Percentiles rank a stretch among this genome's conserved stretches.
Conservation (phyloP, 306 rosid species). For the Glycine tomentella region DNA sequence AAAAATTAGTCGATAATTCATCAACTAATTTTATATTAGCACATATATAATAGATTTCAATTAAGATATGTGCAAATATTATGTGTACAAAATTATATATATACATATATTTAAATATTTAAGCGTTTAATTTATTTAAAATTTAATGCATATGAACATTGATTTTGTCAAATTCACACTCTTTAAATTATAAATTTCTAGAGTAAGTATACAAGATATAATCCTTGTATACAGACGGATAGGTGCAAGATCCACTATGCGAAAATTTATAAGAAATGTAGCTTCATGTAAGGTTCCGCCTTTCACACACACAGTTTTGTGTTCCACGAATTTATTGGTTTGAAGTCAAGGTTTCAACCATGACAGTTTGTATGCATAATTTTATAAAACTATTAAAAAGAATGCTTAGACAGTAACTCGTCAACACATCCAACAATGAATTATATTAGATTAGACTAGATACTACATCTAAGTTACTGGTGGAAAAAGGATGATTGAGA, state of each 20-base stretch:
- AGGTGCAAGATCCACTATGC: background rate
- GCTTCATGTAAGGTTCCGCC: background rate
- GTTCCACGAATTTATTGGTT: background rate
- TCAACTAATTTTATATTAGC: background rate
- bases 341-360: conserved; percentile 7
- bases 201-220: background rate
- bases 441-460: background rate
- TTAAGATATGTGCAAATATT: no score
- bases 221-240: background rate
- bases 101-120: no score
- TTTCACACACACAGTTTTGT: background rate
- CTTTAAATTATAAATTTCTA: background rate
- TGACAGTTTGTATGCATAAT: conserved; percentile 18
- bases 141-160: no score
- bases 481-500: background rate
- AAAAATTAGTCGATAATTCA: no score
- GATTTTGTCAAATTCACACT: background rate
- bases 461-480: background rate
- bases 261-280: background rate
- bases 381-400: background rate
- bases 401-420: background rate
- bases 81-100: no score
- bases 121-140: no score
- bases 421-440: background rate
- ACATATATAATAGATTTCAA: background rate